Evolutionary conservation across 129 eudicot species (phyloP), one percentile per base, ranked within the genome.

Genomic region (Flaveria bidentis): DNA sequence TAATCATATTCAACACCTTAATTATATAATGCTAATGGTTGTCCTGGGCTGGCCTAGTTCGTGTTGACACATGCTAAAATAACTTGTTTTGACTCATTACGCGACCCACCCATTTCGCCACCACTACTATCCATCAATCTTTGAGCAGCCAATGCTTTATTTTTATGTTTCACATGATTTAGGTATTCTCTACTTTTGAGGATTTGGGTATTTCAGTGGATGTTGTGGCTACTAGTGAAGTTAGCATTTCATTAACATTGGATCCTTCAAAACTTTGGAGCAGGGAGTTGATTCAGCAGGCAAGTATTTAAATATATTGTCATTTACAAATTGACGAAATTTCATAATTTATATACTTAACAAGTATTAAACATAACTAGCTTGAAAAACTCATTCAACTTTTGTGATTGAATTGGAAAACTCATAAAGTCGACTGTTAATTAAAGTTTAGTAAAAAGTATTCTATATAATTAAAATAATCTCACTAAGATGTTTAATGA

Each of bases 181-280:
- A 94, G 97, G 98, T 94, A 14, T 94, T 94, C 57, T 76, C 97
- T 20, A 91, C 76, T 33, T 94, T 91, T 78, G 92, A 94, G 82
- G 96, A 91, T 75, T 83, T 94, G 82, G 98, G 97, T 72, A 91
- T 91, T 71, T 91, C 98, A 11, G 96, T 91, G 70, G 98, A 94
- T 85, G 97, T 94, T 75, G 96, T 91, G 53, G 93, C 98, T 69
- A 91, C 98, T 51, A 94, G 96, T 80, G 98, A 94, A 84, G 98
- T 94, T 63, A 91, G 97, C 76, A 89, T 94, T 61, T 94, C 97
- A 50, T 82, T 93, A 79, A 93, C 97, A 58, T 76, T 93, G 84
- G 97, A 88, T 80, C 94, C 96, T 39, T 90, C 96, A 33, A 92
- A 92, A 86, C 88, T 92, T 69, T 92, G 96, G 98, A 86, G 88